Base-by-base conservation (phyloP, 169 alveolate species). In the Plasmodium knowlesi region DNA sequence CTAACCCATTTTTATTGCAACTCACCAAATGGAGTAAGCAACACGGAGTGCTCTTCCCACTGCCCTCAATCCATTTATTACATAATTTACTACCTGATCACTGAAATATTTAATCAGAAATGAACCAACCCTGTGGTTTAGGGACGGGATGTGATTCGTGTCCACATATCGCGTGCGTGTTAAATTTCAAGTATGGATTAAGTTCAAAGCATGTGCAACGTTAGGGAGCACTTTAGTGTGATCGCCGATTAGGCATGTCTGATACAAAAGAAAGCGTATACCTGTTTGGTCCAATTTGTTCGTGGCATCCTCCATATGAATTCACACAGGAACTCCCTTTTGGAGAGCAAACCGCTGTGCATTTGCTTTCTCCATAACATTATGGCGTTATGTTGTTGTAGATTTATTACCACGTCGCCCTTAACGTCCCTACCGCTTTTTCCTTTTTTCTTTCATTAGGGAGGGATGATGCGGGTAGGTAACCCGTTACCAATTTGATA, bases 41-140 rank as follows among this genome's bases (percentile, higher is more conserved):
- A 57, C 39, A 25, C 5, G 14, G 19, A 0, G 19, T 25, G 50
- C 39, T 53, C 93, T 25, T 43, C 50, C 12, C 9, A 73, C 54
- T 84, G 41, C 32, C 28, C 84, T 1, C 32, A 14, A 30, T 25
- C 22, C 8, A n/a, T 84, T 61, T 84, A 73, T 50, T 84, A 73
- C 61, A n/a, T 84, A 72, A 84, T 84, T 30, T 84, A 84, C 54
- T 72, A 41, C 4, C 30, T 73, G 10, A 73, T 84, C 10, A 84
- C 93, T 28, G 84, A 41, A 16, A 50, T 84, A 73, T 72, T 84
- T 71, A 84, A 74, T 46, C 93, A 84, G 79, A 84, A 84, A 73
- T 84, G 84, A 84, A 12, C 8, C 53, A 41, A 2, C 53, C 2
- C 16, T 41, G 53, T 12, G 53, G 53, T 41, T 0, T 12, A 12